These are phyloP conservation scores for Posidonia oceanica DNA, from an alignment of 116 monocot genomes.

Conservation along the genomic window DNA sequence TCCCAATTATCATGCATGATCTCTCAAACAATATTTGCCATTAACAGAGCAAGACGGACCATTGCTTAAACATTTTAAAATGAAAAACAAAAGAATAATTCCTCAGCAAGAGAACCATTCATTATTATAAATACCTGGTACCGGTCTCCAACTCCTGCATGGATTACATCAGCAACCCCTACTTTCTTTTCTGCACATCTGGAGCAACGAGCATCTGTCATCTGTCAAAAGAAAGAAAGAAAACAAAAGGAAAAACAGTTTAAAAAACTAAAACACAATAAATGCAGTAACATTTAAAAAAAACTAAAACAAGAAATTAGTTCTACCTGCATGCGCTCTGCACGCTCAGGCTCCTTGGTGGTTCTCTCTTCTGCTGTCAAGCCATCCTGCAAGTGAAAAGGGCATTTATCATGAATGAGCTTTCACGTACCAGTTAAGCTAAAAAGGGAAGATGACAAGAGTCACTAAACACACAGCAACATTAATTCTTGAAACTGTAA, in stretches of 20 bases:
- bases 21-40: too few species aligned
- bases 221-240: constrained; percentile 25
- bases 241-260: not conserved
- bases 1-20: too few species aligned
- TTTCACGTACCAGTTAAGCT: too few species aligned
- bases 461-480: too few species aligned
- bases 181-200: constrained; percentile 65
- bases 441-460: too few species aligned
- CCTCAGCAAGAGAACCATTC: not conserved
- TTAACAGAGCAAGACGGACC: too few species aligned
- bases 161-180: constrained; percentile 69
- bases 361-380: constrained; percentile 43
- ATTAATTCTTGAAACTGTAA: too few species aligned
- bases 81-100: not conserved
- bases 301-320: not conserved
- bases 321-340: constrained; percentile 59
- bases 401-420: not conserved
- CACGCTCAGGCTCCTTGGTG: constrained; percentile 58
- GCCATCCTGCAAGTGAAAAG: constrained; percentile 41
- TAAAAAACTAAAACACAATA: not conserved
- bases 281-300: not conserved
- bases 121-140: constrained; percentile 42
- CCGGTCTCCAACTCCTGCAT: constrained; percentile 68
- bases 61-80: too few species aligned
- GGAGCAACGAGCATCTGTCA: constrained; percentile 72